Evolutionary conservation across 2,329 filamentous ascomycete genomes (phyloP), one percentile per base, ranked within the genome.

Genomic region (Talaromyces albobiverticillius): DNA sequence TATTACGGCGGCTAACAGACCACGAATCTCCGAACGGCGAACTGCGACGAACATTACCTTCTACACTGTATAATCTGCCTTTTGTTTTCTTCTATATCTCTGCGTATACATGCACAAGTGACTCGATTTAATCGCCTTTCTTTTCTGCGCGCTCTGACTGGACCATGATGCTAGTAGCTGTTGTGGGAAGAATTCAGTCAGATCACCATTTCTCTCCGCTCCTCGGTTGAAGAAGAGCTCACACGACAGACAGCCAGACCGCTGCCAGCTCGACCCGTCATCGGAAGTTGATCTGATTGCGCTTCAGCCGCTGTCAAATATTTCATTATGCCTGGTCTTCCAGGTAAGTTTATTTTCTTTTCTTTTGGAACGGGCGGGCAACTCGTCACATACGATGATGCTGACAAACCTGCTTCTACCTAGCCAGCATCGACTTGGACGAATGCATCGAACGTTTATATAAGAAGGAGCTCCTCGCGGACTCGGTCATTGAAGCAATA

Each of bases 401-500:
- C 41, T 18, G 16, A 42, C 31, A 47, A 46, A 25, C 34, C 20
- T 38, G n/a, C 51, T 10, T 42, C 29, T 3, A 34, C 47, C 42
- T 66, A 95, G 92, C 89, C 64, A 96, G 90, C 75, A 92, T 99
- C 76, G 93, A 99, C 74, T 85, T 99, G 67, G 94, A 99, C 79
- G 91, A 97, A 82, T 99, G 94, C 77, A 97, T 99, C 76, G 86
- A 90, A 71, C 88, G 93, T 62, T 84, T 99, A 51, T 97, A 97
- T 77, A 93, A 94, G 70, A 96, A 96, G 72, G 94, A 97, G 73
- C 84, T 99, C 57, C 84, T 99, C 56, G 92, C 94, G 66, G 94
- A 99, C 76, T 96, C 93, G 40, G 92, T 99, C 62, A 93, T 99
- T 74, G 94, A 99, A 78, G 94, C 94, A 67, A 93, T 99, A 84